These are phyloP conservation scores for Lichtheimia ornata DNA, from an alignment of 371 early-diverging fungal species.

Conservation along the genomic window DNA sequence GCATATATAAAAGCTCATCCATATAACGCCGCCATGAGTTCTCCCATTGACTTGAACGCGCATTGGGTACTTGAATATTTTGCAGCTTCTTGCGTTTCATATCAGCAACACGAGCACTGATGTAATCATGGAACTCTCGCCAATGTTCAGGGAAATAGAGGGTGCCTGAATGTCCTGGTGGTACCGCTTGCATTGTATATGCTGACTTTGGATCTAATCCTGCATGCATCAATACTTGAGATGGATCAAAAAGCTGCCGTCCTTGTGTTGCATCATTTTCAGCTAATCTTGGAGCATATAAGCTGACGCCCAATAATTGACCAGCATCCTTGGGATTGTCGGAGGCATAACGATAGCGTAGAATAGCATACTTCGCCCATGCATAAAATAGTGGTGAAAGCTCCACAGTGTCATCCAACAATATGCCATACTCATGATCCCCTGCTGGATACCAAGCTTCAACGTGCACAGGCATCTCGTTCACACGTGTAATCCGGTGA, in stretches of 20 bases:
- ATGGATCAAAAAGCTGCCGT: conserved; percentile 24
- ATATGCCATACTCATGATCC: conserved; percentile 59
- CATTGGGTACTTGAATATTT: conserved; percentile 43
- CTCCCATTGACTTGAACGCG: conserved; percentile 57
- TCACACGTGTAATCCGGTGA: conserved; percentile 56
- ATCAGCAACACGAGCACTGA: conserved; percentile 57
- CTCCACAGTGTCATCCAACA: conserved; percentile 60
- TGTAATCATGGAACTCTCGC: conserved; percentile 69
- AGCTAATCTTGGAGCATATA: conserved; percentile 54
- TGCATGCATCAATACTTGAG: conserved; percentile 21
- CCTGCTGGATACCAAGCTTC: conserved; percentile 67
- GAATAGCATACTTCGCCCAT: conserved; percentile 60
- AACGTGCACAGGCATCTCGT: conserved; percentile 57
- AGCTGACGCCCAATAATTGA: conserved; percentile 60
- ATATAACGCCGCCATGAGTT: conserved; percentile 64
- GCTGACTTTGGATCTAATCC: conserved; percentile 36
- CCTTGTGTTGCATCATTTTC: conserved; percentile 36
- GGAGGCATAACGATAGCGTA: conserved; percentile 52
- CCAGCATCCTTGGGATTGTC: conserved; percentile 25
- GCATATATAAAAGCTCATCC: conserved; percentile 63
- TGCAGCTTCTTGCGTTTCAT: conserved; percentile 40
- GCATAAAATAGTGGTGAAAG: conserved; percentile 58
- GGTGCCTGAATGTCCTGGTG: conserved; percentile 44
- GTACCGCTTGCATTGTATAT: conserved; percentile 56
- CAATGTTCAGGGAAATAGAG: conserved; percentile 70